Percentiles rank a stretch among this genome's conserved stretches.
Conservation (phyloP, 106 monocot genomes). For the Dendrobium huoshanense region DNA sequence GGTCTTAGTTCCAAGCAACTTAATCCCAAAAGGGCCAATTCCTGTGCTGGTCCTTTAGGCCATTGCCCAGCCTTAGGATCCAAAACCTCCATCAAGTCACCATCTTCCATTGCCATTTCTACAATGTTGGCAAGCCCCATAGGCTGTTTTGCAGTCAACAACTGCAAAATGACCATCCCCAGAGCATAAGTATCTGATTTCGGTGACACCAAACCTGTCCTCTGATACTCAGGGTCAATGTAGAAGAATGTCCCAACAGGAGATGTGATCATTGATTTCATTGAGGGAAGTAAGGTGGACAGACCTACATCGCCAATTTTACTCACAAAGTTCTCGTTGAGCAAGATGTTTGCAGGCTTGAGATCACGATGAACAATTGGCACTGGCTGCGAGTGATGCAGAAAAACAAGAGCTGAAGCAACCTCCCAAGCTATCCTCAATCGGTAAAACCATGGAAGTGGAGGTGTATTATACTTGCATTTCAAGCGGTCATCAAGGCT, state of each 20-base stretch:
- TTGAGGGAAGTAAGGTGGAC: constrained; percentile 30
- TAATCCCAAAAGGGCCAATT: constrained; percentile 42
- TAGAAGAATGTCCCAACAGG: constrained; percentile 59
- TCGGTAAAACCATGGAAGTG: constrained; percentile 45
- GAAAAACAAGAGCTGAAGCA: constrained; percentile 43
- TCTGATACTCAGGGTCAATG: constrained; percentile 71
- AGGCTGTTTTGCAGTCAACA: constrained; percentile 42
- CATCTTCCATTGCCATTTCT: constrained; percentile 34
- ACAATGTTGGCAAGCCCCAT: constrained; percentile 39
- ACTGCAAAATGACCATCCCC: constrained; percentile 52
- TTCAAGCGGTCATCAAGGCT: constrained; percentile 50
- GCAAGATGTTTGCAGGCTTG: constrained; percentile 70
- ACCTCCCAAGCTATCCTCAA: constrained; percentile 59
- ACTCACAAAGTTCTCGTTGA: constrained; percentile 41
- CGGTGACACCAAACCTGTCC: constrained; percentile 39
- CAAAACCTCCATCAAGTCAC: constrained; percentile 23
- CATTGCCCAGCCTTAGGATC: constrained; percentile 49
- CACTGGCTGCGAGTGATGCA: constrained; percentile 37
- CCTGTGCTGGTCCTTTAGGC: constrained; percentile 33
- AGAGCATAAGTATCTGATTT: constrained; percentile 53
- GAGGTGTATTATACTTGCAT: constrained; percentile 20
- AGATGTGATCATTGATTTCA: constrained; percentile 17
- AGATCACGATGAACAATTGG: constrained; percentile 65
- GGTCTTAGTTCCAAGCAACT: constrained; percentile 38
- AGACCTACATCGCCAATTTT: constrained; percentile 67